Base-by-base conservation (phyloP, 2,329 filamentous ascomycete species). In the Fusarium tjaetaba region DNA sequence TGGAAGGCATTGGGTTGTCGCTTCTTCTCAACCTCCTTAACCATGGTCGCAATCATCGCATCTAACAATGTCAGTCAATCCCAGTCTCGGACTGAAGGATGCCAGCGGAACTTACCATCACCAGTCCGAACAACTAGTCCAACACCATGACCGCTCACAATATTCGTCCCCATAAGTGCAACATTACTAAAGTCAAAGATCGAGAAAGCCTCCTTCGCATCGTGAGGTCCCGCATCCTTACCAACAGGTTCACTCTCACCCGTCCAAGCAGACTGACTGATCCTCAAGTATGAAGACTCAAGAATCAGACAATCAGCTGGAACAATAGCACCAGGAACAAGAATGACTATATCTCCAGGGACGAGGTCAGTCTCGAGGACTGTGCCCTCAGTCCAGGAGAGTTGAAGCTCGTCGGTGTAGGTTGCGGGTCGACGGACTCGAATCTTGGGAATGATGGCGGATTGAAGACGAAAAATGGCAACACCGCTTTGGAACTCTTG, bases 21-120 rank as follows among this genome's bases (percentile, higher is more conserved):
- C 16, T 61, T 61, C 24, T 56, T 57, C 30, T 57, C 59, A 16
- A 61, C 59, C 4, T 42, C 59, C 22, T 61, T 61, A 38, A 61
- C 48, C 59, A 61, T 61, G 3, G 59, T 57, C 1, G 59, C 59
- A 0, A 61, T 61, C 59, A 61, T 61, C 0, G 59, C 59, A 30
- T 43, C 58, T 61, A n/a, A n/a, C n/a, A n/a, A n/a, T n/a, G n/a
- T n/a, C n/a, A n/a, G n/a, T n/a, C n/a, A n/a, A n/a, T n/a, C n/a
- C n/a, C n/a, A n/a, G n/a, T n/a, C n/a, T n/a, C n/a, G n/a, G n/a
- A n/a, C n/a, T n/a, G n/a, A n/a, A n/a, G n/a, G n/a, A n/a, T n/a
- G n/a, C n/a, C n/a, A n/a, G n/a, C n/a, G n/a, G n/a, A n/a, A n/a
- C 46, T 56, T 28, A 56, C 58, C 59, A 26, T 61, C 59, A 2